Evolutionary conservation across 331 rosid species (phyloP).

Genomic region (Malus hybrid): DNA sequence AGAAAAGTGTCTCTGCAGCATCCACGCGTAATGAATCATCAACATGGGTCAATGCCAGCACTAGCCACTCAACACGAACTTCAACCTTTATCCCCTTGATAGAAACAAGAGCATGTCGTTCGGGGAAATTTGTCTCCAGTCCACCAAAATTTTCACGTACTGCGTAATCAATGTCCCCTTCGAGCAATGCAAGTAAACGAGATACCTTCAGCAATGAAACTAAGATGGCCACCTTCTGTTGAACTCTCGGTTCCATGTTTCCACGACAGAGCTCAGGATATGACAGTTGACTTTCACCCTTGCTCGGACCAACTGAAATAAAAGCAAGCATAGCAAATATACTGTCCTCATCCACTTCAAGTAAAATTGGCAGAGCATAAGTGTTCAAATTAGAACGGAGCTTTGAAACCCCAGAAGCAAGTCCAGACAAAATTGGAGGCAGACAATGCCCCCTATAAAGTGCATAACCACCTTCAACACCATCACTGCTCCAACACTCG

Average conservation of each 20-base stretch:
- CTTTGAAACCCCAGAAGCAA: slow-evolving; percentile 87
- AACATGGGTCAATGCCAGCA: slow-evolving; percentile 79
- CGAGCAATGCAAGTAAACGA: slow-evolving; percentile 85
- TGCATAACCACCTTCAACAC: slow-evolving; percentile 81
- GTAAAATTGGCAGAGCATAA: slow-evolving; percentile 74
- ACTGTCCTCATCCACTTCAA: slow-evolving; percentile 83
- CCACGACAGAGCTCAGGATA: slow-evolving; percentile 37
- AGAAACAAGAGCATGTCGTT: slow-evolving; percentile 52
- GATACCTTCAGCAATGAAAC: slow-evolving; percentile 94
- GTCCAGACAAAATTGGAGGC: slow-evolving; percentile 72
- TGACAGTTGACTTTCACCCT: slow-evolving; percentile 28
- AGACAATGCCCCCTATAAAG: slow-evolving; percentile 61
- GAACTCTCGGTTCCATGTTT: slow-evolving; percentile 52
- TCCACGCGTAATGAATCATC: slow-evolving; percentile 98
- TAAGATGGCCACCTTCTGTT: slow-evolving; percentile 87
- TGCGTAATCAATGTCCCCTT: slow-evolving; percentile 72
- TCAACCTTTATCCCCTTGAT: slow-evolving; percentile 69
- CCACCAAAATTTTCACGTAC: slow-evolving; percentile 15
- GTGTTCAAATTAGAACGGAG: slow-evolving; percentile 90
- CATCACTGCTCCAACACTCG: slow-evolving; percentile 82
- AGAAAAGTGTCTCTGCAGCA: slow-evolving; percentile 88
- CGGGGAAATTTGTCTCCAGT: slow-evolving; percentile 21
- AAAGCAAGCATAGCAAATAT: slow-evolving; percentile 83
- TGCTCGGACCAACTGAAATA: slow-evolving; percentile 58
- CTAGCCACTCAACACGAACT: slow-evolving; percentile 82